phyloP scores from a whole-genome alignment of 2,329 filamentous ascomycete genomes.

The Cylindrodendrum hubeiense region DNA sequence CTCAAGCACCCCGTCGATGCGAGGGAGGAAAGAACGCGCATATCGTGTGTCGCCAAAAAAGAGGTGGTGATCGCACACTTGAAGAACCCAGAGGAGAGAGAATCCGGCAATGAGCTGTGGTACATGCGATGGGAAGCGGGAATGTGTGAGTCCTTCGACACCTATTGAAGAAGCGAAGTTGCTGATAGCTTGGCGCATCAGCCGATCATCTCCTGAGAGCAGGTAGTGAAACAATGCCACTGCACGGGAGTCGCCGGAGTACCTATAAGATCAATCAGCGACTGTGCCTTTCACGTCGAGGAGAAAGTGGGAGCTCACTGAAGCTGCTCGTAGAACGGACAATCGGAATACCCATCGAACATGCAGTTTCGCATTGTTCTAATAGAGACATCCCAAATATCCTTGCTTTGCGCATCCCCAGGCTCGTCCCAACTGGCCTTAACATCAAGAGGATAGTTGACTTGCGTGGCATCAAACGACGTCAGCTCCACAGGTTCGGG shows the following conservation, averaged over 20 bases:
- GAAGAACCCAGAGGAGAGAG: constrained; percentile 53
- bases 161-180: constrained; percentile 42
- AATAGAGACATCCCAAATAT: constrained; percentile 41
- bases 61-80: constrained; percentile 51
- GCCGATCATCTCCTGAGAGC: constrained; percentile 46
- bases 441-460: constrained; percentile 28
- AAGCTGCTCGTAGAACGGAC: constrained; percentile 51
- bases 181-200: constrained; percentile 48
- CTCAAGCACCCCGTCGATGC: constrained; percentile 50
- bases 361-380: constrained; percentile 43
- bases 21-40: constrained; percentile 46
- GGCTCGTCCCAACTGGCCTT: constrained; percentile 20
- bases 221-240: constrained; percentile 48
- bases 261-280: neutral
- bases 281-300: neutral
- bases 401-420: constrained; percentile 12
- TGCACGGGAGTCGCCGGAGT: constrained; percentile 30
- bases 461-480: constrained; percentile 18
- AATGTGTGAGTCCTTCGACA: constrained; percentile 48
- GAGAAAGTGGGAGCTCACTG: constrained; percentile 40
- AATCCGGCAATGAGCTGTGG: constrained; percentile 54
- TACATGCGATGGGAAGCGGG: constrained; percentile 51
- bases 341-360: constrained; percentile 50
- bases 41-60: constrained; percentile 50
- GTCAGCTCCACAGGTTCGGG: constrained; percentile 10